Conservation (phyloP, 139 green algal species). For the Picochlorum costavermella region DNA sequence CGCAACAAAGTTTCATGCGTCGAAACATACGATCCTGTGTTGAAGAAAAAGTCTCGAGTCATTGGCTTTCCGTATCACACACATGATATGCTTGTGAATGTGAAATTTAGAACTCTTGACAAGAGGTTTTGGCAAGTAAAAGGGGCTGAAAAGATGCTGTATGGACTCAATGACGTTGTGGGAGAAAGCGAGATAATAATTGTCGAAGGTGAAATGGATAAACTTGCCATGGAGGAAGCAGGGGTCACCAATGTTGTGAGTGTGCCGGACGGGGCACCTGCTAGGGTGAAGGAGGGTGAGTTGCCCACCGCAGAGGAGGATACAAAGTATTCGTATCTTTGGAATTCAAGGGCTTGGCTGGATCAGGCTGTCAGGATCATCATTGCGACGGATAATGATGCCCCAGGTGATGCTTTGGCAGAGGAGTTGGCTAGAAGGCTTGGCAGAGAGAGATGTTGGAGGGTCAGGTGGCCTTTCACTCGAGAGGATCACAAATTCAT, state of each 20-base stretch:
- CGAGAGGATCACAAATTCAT: slow-evolving; percentile 20
- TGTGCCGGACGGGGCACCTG: slow-evolving; percentile 63
- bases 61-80: slow-evolving; percentile 78
- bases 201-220: slow-evolving; percentile 92
- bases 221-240: slow-evolving; percentile 70
- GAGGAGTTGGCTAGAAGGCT: slow-evolving; percentile 81
- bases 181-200: slow-evolving; percentile 47
- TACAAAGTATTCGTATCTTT: slow-evolving; percentile 72
- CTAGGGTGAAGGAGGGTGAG: slow-evolving; percentile 42
- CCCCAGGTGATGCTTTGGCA: slow-evolving; percentile 62
- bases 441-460: slow-evolving; percentile 66
- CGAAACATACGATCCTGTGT: slow-evolving; percentile 4
- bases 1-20: slow-evolving; percentile 44
- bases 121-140: slow-evolving; percentile 75
- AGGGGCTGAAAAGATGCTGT: slow-evolving; percentile 73
- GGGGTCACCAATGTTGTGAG: slow-evolving; percentile 66
- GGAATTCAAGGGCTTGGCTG: slow-evolving; percentile 48
- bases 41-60: background rate
- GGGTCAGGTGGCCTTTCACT: slow-evolving; percentile 48
- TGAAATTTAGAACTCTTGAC: slow-evolving; percentile 74
- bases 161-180: slow-evolving; percentile 69
- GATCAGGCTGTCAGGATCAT: slow-evolving; percentile 45
- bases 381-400: slow-evolving; percentile 76
- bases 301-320: slow-evolving; percentile 46
- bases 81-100: slow-evolving; percentile 66